A percentile compares a stretch with the other conserved stretches of the same genome.
Conservation (phyloP, 2,329 filamentous ascomycete genomes). For the Botrytis hyacinthi region DNA sequence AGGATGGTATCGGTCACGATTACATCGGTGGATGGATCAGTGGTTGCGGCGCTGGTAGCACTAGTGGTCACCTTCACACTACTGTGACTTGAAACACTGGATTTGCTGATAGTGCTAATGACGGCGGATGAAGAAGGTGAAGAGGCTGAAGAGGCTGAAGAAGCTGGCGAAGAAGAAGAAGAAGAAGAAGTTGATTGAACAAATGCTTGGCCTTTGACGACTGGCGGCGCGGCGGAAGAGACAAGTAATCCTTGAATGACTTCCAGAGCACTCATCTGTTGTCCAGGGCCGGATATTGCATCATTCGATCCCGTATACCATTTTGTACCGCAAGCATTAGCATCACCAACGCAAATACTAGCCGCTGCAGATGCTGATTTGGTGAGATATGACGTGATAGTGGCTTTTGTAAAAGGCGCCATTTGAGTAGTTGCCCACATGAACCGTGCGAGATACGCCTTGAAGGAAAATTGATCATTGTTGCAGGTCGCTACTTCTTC, state of each 20-base stretch:
- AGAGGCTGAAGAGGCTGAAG: not conserved
- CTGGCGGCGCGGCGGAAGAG: conserved; percentile 37
- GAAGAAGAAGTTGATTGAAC: conserved; percentile 21
- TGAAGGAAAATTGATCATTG: conserved; percentile 65
- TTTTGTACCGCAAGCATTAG: conserved; percentile 53
- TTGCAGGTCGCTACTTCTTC: conserved; percentile 57
- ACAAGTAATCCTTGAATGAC: conserved; percentile 59
- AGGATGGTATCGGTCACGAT: not conserved
- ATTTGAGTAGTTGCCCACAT: conserved; percentile 58
- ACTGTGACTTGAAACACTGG: not conserved
- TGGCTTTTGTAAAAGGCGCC: conserved; percentile 51
- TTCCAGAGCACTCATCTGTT: conserved; percentile 65
- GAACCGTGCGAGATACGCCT: conserved; percentile 64
- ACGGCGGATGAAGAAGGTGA: not conserved
- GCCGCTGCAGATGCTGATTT: conserved; percentile 56
- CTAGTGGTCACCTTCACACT: not conserved
- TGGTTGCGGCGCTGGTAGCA: not conserved
- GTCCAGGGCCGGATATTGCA: conserved; percentile 54
- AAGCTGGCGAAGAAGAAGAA: not conserved
- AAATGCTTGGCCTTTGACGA: conserved; percentile 20
- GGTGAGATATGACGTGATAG: conserved; percentile 50
- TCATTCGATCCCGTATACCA: conserved; percentile 62
- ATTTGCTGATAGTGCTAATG: not conserved
- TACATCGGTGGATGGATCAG: not conserved
- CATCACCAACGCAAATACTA: conserved; percentile 55